phyloP scores from a whole-genome alignment of 202 grass and related monocot genomes.

The Dendrocalamus latiflorus region DNA sequence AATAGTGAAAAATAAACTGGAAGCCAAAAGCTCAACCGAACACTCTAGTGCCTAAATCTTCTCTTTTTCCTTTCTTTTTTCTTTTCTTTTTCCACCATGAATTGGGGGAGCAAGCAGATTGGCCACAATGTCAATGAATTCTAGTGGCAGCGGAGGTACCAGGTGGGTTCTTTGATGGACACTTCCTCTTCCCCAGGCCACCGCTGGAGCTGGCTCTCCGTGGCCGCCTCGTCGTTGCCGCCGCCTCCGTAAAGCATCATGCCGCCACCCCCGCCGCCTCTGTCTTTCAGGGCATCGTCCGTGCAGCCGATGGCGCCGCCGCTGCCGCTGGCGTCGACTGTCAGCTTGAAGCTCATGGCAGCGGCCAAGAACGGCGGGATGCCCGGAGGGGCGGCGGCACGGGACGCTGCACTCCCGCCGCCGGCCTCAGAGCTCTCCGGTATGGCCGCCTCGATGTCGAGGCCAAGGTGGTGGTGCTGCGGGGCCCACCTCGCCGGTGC shows the following conservation, averaged over 20 bases:
- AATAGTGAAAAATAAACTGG: no score
- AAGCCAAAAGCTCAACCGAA: no score
- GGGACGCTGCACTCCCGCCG: slow-evolving; percentile 1
- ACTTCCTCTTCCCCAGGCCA: slow-evolving; percentile 75
- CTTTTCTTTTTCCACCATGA: not conserved
- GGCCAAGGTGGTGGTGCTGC: slow-evolving; percentile 60
- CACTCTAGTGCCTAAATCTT: no score
- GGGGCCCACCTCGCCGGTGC: slow-evolving; percentile 27
- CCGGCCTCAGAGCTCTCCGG: slow-evolving; percentile 51
- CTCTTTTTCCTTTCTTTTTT: not conserved
- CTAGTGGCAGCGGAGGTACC: slow-evolving; percentile 28
- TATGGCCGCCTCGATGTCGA: slow-evolving; percentile 52
- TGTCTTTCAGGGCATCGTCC: slow-evolving; percentile 51
- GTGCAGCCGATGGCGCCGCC: slow-evolving; percentile 57
- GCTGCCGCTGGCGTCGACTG: slow-evolving; percentile 51
- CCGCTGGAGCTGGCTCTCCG: slow-evolving; percentile 47
- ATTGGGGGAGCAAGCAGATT: slow-evolving; percentile 16
- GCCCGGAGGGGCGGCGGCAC: slow-evolving; percentile 23
- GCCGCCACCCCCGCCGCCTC: slow-evolving; percentile 37
- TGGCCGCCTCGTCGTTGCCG: slow-evolving; percentile 48
- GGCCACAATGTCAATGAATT: not conserved
- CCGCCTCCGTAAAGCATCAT: slow-evolving; percentile 52
- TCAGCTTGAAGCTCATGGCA: slow-evolving; percentile 82
- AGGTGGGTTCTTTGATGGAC: slow-evolving; percentile 84
- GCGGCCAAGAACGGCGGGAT: slow-evolving; percentile 56